phyloP scores from a whole-genome alignment of 2,329 filamentous ascomycete species.

The Fulvia fulva region DNA sequence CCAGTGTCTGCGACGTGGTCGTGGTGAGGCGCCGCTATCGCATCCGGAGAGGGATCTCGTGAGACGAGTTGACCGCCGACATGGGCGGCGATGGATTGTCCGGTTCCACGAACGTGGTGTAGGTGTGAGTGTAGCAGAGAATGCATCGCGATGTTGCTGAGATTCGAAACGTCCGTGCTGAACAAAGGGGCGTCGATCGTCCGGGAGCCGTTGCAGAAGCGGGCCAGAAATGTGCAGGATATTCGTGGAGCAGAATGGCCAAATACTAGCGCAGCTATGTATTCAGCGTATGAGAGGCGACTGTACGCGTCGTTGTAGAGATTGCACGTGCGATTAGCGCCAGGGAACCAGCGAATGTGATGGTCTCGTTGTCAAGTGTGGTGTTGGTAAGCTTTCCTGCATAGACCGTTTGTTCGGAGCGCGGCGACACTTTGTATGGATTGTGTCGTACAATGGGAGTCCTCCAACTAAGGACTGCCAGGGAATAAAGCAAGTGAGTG shows the following conservation, averaged over 20 bases:
- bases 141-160: constrained; percentile 17
- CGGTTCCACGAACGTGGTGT: constrained; percentile 10
- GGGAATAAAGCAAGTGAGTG: background rate
- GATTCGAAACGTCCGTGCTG: background rate
- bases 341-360: background rate
- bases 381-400: background rate
- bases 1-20: constrained; percentile 16
- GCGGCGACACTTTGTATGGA: background rate
- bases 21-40: constrained; percentile 9
- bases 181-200: background rate
- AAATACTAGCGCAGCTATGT: background rate
- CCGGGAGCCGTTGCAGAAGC: background rate
- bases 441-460: background rate
- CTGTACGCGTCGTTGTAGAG: background rate
- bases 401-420: background rate
- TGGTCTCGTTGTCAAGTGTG: background rate
- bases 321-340: background rate
- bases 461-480: background rate
- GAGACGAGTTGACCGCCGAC: constrained; percentile 15
- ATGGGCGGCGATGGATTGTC: constrained; percentile 11
- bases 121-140: constrained; percentile 22
- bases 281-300: background rate
- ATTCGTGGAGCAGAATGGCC: background rate
- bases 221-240: background rate
- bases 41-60: constrained; percentile 12